Evolutionary conservation across 2,329 filamentous ascomycete species (phyloP), one percentile per base, ranked within the genome.

Genomic region (Fusarium pilosicola): DNA sequence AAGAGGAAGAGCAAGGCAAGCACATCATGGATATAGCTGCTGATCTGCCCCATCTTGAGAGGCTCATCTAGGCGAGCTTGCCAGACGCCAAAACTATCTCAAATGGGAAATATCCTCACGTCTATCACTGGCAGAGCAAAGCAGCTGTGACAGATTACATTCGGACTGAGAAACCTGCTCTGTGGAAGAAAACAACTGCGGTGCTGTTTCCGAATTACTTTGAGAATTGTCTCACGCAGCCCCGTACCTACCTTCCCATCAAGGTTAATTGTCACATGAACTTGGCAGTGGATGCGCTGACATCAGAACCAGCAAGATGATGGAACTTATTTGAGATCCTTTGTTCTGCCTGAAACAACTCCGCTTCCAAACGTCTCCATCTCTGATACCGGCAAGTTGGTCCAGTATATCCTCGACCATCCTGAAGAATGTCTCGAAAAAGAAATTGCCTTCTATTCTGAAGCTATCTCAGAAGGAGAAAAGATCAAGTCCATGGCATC

Each of bases 101-200:
- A 1, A 18, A 42, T 2, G 62, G 62, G 1, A 20, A 28, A 0
- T 61, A 38, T 24, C 36, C 46, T 0, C 54, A 68, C 22, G 54
- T 68, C 0, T 60, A 61, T 13, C 62, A 68, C 10, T 67, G 62
- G 65, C 46, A 67, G 15, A 68, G 54, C 3, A 68, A 68, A n/a
- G 65, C 54, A 2, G 54, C 54, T n/a, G 52, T 68, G 2, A 9
- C 39, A 0, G 28, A 67, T 12, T 67, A 67, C 2, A 48, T 67
- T 1, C 22, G 18, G 3, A 24, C 12, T 0, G 22, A 48, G 24
- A 68, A 68, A 14, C 62, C 46, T 18, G 52, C 41, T 24, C 12
- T 67, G 2, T 68, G 52, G 65, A 67, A 54, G 41, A 68, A 67
- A 22, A 61, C 65, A 1, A 54, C 54, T 1, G 24, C 18, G 2